Conservation (phyloP, 1,284 basidiomycete species). For the Trametes pubescens region DNA sequence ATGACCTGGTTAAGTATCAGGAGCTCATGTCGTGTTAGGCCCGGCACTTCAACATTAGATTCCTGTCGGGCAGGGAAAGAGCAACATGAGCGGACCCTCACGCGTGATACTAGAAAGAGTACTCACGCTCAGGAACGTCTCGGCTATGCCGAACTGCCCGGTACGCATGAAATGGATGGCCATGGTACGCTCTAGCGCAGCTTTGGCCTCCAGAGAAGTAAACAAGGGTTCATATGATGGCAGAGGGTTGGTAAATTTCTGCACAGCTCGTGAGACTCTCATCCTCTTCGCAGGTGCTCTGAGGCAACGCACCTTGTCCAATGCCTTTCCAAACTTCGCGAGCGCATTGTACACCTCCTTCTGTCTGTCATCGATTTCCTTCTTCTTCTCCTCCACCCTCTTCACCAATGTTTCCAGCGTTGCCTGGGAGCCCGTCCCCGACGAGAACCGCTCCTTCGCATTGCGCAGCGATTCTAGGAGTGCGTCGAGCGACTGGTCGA, state of each 20-base stretch:
- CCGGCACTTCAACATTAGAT: conserved; percentile 67
- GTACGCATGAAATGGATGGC: conserved; percentile 82
- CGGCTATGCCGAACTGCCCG: conserved; percentile 79
- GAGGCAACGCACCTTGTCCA: conserved; percentile 79
- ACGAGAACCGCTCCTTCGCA: conserved; percentile 62
- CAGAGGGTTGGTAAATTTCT: conserved; percentile 77
- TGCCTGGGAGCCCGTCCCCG: conserved; percentile 61
- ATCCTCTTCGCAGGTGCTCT: conserved; percentile 17
- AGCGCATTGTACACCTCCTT: conserved; percentile 87
- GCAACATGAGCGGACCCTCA: background rate
- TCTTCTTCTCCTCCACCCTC: conserved; percentile 75
- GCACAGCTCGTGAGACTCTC: conserved; percentile 23
- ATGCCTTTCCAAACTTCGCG: conserved; percentile 79
- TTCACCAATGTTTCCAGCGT: conserved; percentile 64
- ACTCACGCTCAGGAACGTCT: conserved; percentile 74
- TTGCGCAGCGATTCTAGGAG: conserved; percentile 69
- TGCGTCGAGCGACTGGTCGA: conserved; percentile 72
- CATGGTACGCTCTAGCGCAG: conserved; percentile 77
- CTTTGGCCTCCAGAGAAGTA: conserved; percentile 61
- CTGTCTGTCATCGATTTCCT: conserved; percentile 86
- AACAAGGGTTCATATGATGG: conserved; percentile 80
- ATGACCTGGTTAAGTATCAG: conserved; percentile 80
- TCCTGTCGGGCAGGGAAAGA: conserved; percentile 57
- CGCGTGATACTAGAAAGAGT: background rate
- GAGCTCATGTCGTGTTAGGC: conserved; percentile 67